phyloP scores from a whole-genome alignment of 345 rosid species.

The Citropsis articulata region DNA sequence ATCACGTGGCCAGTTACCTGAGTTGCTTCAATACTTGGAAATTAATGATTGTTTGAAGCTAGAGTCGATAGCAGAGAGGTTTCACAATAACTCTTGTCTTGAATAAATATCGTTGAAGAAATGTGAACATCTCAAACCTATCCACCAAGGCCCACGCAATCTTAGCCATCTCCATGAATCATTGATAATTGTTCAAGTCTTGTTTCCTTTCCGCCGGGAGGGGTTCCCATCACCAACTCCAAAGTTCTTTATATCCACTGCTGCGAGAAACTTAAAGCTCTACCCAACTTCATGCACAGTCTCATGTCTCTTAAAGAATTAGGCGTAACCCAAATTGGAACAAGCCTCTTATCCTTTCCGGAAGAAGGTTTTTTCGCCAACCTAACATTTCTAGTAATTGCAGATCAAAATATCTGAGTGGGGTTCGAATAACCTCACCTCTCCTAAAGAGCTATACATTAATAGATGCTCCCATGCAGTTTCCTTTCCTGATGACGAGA shows the following conservation, averaged over 20 bases:
- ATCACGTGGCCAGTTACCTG: background rate
- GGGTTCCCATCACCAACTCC: background rate
- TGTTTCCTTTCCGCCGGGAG: background rate
- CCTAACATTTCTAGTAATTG: conserved; percentile 9
- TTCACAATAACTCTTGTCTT: conserved; percentile 9
- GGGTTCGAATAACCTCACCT: conserved; percentile 21
- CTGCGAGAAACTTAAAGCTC: conserved; percentile 3
- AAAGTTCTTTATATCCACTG: background rate
- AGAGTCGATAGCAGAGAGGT: background rate
- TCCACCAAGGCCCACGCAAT: conserved; percentile 3
- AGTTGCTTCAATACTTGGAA: background rate
- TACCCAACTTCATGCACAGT: conserved; percentile 1
- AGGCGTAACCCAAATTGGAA: background rate
- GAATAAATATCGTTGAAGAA: background rate
- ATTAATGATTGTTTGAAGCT: conserved; percentile 7
- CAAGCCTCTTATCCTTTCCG: conserved; percentile 8
- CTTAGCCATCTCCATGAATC: conserved; percentile 7
- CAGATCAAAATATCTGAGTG: background rate
- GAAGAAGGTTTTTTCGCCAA: conserved; percentile 14
- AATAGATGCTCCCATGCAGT: conserved; percentile 1
- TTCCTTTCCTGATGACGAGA: conserved; percentile 19
- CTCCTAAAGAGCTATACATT: background rate
- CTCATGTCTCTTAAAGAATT: conserved; percentile 13
- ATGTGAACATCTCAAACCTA: conserved; percentile 8
- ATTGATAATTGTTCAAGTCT: background rate